Percentiles rank a stretch among this genome's conserved stretches.
These are phyloP conservation scores for Cyamopsis tetragonoloba DNA, from an alignment of 306 rosid species.

Conservation along the genomic window DNA sequence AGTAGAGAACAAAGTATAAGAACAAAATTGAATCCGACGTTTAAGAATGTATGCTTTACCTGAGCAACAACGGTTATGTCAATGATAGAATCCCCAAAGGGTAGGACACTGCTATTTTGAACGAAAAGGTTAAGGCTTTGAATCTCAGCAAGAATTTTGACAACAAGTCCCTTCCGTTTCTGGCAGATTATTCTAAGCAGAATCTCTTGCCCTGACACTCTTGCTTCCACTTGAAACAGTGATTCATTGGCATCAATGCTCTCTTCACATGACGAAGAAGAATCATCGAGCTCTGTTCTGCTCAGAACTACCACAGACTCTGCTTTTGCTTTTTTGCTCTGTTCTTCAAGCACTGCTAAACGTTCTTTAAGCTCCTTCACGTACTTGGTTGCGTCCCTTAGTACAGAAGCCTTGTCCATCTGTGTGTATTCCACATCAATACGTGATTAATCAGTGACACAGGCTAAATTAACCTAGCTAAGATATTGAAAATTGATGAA, in stretches of 20 bases:
- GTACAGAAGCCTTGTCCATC: constrained; percentile 78
- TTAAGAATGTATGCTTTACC: constrained; percentile 48
- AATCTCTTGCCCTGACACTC: constrained; percentile 55
- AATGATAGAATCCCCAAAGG: constrained; percentile 36
- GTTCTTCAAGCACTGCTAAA: constrained; percentile 51
- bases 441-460: not conserved
- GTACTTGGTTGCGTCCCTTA: constrained; percentile 63
- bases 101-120: constrained; percentile 36
- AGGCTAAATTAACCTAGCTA: not conserved
- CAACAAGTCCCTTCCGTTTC: constrained; percentile 45
- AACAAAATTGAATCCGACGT: too few relatives aligned
- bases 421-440: constrained; percentile 4
- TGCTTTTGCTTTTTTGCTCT: constrained; percentile 42
- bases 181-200: constrained; percentile 55
- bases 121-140: constrained; percentile 45
- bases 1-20: too few relatives aligned
- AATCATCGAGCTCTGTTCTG: constrained; percentile 45
- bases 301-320: constrained; percentile 41
- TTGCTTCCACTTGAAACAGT: constrained; percentile 56
- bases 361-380: constrained; percentile 61
- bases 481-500: not conserved
- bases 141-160: constrained; percentile 44
- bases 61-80: constrained; percentile 59
- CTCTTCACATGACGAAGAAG: constrained; percentile 47
- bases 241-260: constrained; percentile 26